Base-by-base conservation (phyloP, 2,329 filamentous ascomycete genomes). In the Penicillium sp. region DNA sequence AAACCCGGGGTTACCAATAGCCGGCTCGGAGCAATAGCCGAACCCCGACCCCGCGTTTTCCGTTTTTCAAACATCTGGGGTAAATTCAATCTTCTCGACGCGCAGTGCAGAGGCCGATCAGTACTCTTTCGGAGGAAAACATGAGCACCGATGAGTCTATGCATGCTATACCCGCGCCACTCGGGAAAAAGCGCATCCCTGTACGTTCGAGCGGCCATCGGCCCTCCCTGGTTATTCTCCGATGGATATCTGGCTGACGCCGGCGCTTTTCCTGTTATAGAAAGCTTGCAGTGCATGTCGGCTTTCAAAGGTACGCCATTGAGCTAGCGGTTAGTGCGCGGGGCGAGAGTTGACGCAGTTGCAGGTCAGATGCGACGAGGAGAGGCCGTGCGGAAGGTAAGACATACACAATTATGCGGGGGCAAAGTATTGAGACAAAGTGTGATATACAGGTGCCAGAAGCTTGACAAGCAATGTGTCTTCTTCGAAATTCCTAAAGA, bases 251-350 rank as follows among this genome's bases (percentile, higher is more conserved):
- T 50, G 33, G 44, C 38, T 2, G 34, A 16, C 1, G 23, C 36
- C 48, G 31, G 12, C 43, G 10, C 42, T 47, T 26, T 36, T 24
- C 1, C 10, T 16, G 29, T 5, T 26, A 33, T 51, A 73, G 69
- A 73, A 72, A 58, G 70, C 71, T 3, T 74, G 71, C 52, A 65
- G 65, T 52, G 58, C 70, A 36, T 74, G 71, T 55, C 65, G 71
- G n/a, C 61, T 64, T 29, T 73, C 70, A 1, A 74, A 74, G 59
- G 70, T 67, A 47, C 18, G 51, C 49, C 24, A 4, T 5, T 43
- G 9, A 29, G 9, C 6, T 15, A 6, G 3, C 2, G 6, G 6
- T 16, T 36, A 21, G 3, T 16, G 31, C 12, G 15, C 6, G 3
- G 8, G 23, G 3, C 1, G 21, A 15, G n/a, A 29, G 33, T 21